These are phyloP conservation scores for Groenewaldozyma sp. DNA, from an alignment of 1,139 yeast species.

Conservation along the genomic window DNA sequence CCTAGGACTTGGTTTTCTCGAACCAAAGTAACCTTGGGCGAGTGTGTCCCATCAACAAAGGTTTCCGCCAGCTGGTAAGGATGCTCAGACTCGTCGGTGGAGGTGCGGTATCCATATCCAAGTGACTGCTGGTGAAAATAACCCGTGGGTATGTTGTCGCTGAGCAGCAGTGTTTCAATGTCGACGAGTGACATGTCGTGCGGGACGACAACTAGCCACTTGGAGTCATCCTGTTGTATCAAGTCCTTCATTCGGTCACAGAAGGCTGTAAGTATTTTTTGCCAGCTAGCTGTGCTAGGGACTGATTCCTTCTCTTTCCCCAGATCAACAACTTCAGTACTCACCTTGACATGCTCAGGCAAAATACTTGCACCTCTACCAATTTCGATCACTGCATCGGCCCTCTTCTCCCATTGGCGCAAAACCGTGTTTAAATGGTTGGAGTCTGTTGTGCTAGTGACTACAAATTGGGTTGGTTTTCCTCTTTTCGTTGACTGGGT, in stretches of 20 bases:
- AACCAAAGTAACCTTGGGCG: conserved; percentile 1
- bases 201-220: conserved; percentile 1
- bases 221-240: background rate
- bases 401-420: background rate
- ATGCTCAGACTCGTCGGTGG: background rate
- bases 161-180: background rate
- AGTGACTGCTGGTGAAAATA: background rate
- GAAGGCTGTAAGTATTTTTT: too few relatives aligned
- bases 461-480: background rate
- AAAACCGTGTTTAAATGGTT: background rate
- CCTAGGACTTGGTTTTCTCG: background rate
- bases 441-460: background rate
- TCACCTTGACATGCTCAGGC: background rate
- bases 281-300: too few relatives aligned
- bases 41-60: background rate
- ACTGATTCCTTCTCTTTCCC: background rate
- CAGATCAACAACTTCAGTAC: background rate
- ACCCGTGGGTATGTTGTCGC: background rate
- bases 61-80: background rate
- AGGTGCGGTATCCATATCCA: background rate
- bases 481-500: background rate
- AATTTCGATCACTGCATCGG: background rate
- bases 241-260: background rate
- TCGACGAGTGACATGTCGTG: background rate
- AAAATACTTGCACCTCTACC: background rate